Conservation (phyloP, 2,329 filamentous ascomycete species). For the Emmonsiellopsis sp. region DNA sequence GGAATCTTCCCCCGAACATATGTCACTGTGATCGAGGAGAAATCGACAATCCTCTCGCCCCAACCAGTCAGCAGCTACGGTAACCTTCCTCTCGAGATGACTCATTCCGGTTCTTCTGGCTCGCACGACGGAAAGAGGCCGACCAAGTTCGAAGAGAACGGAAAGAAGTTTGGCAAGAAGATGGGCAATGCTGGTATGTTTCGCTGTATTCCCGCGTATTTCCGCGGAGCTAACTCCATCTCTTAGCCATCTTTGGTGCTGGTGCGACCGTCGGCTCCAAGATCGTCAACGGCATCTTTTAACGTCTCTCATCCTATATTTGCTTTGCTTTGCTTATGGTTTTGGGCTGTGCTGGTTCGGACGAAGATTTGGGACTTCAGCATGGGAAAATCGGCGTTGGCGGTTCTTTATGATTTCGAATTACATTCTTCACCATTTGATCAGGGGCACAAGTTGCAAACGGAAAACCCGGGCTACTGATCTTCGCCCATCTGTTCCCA, state of each 20-base stretch:
- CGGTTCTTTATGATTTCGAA: neutral
- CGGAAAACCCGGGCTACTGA: neutral
- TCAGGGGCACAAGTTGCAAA: neutral
- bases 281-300: conserved; percentile 86
- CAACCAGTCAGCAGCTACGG: conserved; percentile 34
- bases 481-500: neutral
- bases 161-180: conserved; percentile 97
- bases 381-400: conserved; percentile 3
- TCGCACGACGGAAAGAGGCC: conserved; percentile 34
- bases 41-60: conserved; percentile 36
- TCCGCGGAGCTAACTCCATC: conserved; percentile 32
- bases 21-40: conserved; percentile 62
- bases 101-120: conserved; percentile 43
- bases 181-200: conserved; percentile 57
- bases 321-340: neutral
- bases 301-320: conserved; percentile 21
- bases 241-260: conserved; percentile 76
- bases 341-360: neutral
- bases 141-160: conserved; percentile 62
- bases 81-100: conserved; percentile 68
- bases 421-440: neutral
- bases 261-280: conserved; percentile 86
- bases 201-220: neutral
- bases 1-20: conserved; percentile 96
- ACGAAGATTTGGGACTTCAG: conserved; percentile 1